Evolutionary conservation across 768 basidiomycete genomes (phyloP).

Genomic region (Boletus pseudopeckii): DNA sequence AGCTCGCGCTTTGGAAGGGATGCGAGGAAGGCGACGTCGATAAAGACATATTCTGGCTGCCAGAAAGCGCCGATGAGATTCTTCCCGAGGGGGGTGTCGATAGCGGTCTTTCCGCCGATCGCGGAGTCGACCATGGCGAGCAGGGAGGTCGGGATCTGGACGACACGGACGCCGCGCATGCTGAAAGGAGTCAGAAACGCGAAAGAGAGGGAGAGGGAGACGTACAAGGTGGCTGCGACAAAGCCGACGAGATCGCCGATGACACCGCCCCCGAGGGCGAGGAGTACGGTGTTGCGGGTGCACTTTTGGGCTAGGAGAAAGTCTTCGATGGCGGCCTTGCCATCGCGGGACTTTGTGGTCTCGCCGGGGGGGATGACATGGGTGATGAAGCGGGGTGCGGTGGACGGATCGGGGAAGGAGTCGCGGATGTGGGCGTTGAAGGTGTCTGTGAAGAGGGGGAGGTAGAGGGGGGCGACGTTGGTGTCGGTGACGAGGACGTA

Average conservation of each 20-base stretch:
- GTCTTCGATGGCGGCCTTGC: slow-evolving; percentile 93
- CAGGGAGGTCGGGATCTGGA: slow-evolving; percentile 94
- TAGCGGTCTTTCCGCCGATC: slow-evolving; percentile 98
- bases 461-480: slow-evolving; percentile 79
- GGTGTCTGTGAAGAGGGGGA: slow-evolving; percentile 60
- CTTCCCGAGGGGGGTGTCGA: slow-evolving; percentile 97
- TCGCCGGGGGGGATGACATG: slow-evolving; percentile 88
- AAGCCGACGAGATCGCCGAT: slow-evolving; percentile 97
- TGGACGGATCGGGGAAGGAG: slow-evolving; percentile 16
- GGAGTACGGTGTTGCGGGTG: slow-evolving; percentile 87
- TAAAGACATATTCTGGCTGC: slow-evolving; percentile 97
- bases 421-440: slow-evolving; percentile 47
- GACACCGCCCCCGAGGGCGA: slow-evolving; percentile 95
- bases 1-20: slow-evolving; percentile 90
- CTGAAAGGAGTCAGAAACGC: slow-evolving; percentile 37
- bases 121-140: slow-evolving; percentile 99
- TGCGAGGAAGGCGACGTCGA: slow-evolving; percentile 93
- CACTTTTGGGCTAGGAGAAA: slow-evolving; percentile 84
- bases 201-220: background rate
- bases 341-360: slow-evolving; percentile 84
- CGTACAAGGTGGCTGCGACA: slow-evolving; percentile 95
- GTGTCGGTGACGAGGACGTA: slow-evolving; percentile 94
- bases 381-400: slow-evolving; percentile 65
- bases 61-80: slow-evolving; percentile 98
- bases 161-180: slow-evolving; percentile 95